Base-by-base conservation (phyloP, 805 yeast genomes). In the Nakazawaea laoshanensis region DNA sequence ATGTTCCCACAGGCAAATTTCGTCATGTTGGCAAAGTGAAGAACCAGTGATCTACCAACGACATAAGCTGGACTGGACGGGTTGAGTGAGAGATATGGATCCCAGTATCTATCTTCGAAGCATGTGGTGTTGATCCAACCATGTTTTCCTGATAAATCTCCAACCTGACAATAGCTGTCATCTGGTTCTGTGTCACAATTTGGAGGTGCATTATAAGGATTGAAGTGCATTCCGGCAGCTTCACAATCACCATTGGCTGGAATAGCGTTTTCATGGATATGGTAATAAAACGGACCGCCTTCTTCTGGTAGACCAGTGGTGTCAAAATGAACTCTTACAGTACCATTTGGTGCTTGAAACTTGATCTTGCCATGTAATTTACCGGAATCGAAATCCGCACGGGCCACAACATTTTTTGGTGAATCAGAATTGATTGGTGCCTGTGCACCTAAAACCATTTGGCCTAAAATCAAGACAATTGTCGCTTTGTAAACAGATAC, bases 81-180 rank as follows among this genome's bases (percentile, higher is more conserved):
- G 45, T 75, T 65, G 51, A 80, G 65, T 0, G 87, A 76, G 34
- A 81, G 52, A 51, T 67, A 80, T 5, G 77, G 79, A 47, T 81
- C 88, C 38, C 63, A 56, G 50, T 75, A 81, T 38, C 64, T 62
- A 19, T 73, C 59, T 52, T 77, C 79, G 52, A 71, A 77, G 49
- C 85, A 77, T 9, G 84, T 77, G 14, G 83, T 66, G 48, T 77
- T 67, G 47, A 81, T 75, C 57, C 59, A 67, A 9, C 89, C 89
- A 53, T 80, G 87, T 51, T 79, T 80, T 27, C 89, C 89, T 22
- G 83, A 70, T 45, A 80, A 69, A 48, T 80, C 88, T 37, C 89
- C 89, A 26, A 79, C 71, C 53, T 76, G 76, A 50, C 86, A 80
- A 22, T 51, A 59, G 6, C 76, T 52, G 52, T 79, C 79, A 43